Evolutionary conservation across 345 rosid species (phyloP).

Genomic region (Melaleuca alternifolia): DNA sequence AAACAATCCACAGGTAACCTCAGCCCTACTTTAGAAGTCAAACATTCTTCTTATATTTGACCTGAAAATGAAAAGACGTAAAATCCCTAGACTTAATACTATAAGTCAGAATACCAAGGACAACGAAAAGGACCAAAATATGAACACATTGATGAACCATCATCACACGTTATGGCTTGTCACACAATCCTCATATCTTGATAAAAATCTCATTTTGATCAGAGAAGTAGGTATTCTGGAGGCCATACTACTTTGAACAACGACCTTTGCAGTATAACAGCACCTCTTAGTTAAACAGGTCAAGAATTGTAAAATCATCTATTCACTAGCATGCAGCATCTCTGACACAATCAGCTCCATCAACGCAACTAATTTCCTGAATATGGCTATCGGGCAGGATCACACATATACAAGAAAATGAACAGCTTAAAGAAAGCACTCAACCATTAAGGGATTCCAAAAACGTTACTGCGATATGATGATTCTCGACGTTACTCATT

Average conservation of each 20-base stretch:
- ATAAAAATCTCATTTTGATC: not conserved
- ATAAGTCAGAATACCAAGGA: not conserved
- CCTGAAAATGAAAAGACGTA: not conserved
- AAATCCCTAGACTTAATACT: not conserved
- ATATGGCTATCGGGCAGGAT: not conserved
- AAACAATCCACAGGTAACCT: not conserved
- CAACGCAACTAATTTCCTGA: not conserved
- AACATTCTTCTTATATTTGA: not conserved
- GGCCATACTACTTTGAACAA: not conserved
- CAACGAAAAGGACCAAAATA: not conserved
- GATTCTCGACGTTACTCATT: not conserved
- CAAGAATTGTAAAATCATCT: not conserved
- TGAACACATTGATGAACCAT: not conserved
- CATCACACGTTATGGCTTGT: not conserved
- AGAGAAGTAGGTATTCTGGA: not conserved
- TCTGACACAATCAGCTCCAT: not conserved
- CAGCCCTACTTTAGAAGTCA: not conserved
- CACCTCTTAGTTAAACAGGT: not conserved
- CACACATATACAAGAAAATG: not conserved
- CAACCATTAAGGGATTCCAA: not conserved
- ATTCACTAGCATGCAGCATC: not conserved
- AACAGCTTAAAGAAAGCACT: not conserved
- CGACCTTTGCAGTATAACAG: not conserved
- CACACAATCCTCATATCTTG: not conserved
- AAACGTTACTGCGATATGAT: not conserved